Evolutionary conservation across 163 green algal species (phyloP), one percentile per base, ranked within the genome.

Genomic region (Volvox carteri): DNA sequence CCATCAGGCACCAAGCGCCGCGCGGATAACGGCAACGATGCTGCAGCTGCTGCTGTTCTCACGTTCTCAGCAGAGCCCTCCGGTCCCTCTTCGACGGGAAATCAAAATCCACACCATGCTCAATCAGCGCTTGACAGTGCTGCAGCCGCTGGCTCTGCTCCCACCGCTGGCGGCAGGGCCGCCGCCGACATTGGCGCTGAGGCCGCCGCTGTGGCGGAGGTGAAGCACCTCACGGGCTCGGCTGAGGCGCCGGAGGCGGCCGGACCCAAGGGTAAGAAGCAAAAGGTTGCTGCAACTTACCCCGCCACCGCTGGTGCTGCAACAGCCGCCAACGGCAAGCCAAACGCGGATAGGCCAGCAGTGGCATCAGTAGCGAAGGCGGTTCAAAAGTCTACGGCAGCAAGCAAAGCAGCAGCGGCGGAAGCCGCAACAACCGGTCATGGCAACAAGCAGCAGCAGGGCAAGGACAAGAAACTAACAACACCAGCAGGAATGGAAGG

Each of bases 1-100:
- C n/a, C 54, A 65, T 11, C 73, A 80, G 73, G 73, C 44, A 80
- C 42, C 73, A 80, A 80, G 25, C 73, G 73, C 1, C 73, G 73
- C 44, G 73, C 73, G 44, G 73, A 52, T 9, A 18, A 23, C 73
- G 44, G 30, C 44, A 46, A 23, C 30, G 42, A 4, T 41, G 73
- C 70, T 2, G 70, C 42, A 1, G 41, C 1, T 18, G 9, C 70
- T 41, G 33, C 70, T 16, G 70, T 18, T 12, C 33, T 35, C 14
- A 30, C 1, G 41, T 4, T 2, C 70, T 39, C 35, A 30, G 14
- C 12, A 46, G 4, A 11, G 1, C 25, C 1, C 70, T 58, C 25
- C 41, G 44, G 4, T 39, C 33, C 67, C 30, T 9, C 58, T 23
- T 58, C 12, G 48, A 11, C 11, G 14, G 12, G 48, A 58, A 37